phyloP scores from a whole-genome alignment of 345 rosid genomes.

The Euphorbia lathyris region DNA sequence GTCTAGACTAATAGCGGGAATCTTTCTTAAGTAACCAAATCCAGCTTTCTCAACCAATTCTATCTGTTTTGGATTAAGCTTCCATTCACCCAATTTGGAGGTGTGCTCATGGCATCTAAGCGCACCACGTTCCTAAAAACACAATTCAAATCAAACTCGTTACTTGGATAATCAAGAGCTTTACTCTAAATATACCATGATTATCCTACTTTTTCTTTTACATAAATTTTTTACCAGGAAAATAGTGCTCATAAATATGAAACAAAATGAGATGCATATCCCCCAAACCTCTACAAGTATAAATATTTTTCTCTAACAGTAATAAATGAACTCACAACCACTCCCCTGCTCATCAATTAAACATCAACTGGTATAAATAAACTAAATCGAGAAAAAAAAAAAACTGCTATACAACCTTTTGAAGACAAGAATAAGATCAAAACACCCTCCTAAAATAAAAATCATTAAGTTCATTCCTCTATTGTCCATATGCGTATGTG shows the following conservation, averaged over 20 bases:
- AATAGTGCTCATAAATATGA: too few relatives aligned
- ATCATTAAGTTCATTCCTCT: background rate
- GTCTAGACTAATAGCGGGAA: constrained; percentile 92
- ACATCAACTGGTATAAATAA: background rate
- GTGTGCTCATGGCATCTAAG: constrained; percentile 98
- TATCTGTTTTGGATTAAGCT: constrained; percentile 60
- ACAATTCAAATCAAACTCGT: background rate
- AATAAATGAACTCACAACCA: background rate
- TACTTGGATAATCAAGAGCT: background rate
- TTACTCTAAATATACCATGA: background rate
- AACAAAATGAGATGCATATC: background rate
- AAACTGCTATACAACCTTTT: too few relatives aligned
- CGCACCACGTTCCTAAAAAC: constrained; percentile 85
- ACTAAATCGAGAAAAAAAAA: background rate
- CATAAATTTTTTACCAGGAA: background rate
- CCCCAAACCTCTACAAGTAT: background rate
- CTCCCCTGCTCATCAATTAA: too few relatives aligned
- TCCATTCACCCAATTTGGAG: constrained; percentile 88
- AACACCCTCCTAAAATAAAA: background rate
- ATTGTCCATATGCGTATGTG: background rate
- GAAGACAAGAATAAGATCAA: background rate
- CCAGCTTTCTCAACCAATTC: constrained; percentile 88
- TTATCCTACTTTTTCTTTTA: background rate
- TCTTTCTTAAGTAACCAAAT: constrained; percentile 74
- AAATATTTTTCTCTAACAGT: background rate